A percentile compares a stretch with the other conserved stretches of the same genome.
These are phyloP conservation scores for Guyanaporus albipodus DNA, from an alignment of 768 basidiomycete species.

Conservation along the genomic window DNA sequence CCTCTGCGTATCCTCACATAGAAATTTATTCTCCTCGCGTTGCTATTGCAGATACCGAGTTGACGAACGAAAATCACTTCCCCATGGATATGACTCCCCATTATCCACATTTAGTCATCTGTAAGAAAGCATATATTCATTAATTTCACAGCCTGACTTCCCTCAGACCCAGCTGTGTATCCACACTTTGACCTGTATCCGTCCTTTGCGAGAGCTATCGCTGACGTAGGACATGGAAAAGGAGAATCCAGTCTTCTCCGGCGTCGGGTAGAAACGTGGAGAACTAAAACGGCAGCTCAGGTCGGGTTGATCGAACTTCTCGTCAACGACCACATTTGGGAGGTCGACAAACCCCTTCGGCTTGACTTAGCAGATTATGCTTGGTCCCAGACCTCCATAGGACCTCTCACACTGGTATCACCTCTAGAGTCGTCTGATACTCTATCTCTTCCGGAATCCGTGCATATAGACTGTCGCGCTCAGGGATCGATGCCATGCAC, in stretches of 20 bases:
- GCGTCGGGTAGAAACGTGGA: slow-evolving; percentile 16
- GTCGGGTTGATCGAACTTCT: slow-evolving; percentile 17
- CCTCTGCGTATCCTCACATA: slow-evolving; percentile 38
- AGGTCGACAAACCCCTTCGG: slow-evolving; percentile 35
- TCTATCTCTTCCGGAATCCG: slow-evolving; percentile 43
- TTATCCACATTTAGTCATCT: slow-evolving; percentile 37
- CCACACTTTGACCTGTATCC: slow-evolving; percentile 22
- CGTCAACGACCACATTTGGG: slow-evolving; percentile 18
- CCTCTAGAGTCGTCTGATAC: slow-evolving; percentile 38
- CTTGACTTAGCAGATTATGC: slow-evolving; percentile 61
- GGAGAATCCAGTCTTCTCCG: slow-evolving; percentile 4
- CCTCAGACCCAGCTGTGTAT: slow-evolving; percentile 21
- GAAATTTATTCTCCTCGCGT: slow-evolving; percentile 34
- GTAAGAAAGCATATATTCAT: slow-evolving; percentile 20
- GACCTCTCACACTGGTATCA: slow-evolving; percentile 54
- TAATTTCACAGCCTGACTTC: slow-evolving; percentile 3
- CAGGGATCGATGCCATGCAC: slow-evolving; percentile 57
- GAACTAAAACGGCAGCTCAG: slow-evolving; percentile 18
- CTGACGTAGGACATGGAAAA: background rate
- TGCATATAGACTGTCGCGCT: slow-evolving; percentile 52
- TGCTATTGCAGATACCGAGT: background rate
- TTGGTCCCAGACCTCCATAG: slow-evolving; percentile 67
- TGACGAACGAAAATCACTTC: background rate
- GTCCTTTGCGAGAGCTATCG: background rate
- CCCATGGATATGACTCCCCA: slow-evolving; percentile 8